A percentile compares a stretch with the other conserved stretches of the same genome.
phyloP scores from a whole-genome alignment of 495 filamentous ascomycete genomes.

The Penicillium psychrofluorescens region DNA sequence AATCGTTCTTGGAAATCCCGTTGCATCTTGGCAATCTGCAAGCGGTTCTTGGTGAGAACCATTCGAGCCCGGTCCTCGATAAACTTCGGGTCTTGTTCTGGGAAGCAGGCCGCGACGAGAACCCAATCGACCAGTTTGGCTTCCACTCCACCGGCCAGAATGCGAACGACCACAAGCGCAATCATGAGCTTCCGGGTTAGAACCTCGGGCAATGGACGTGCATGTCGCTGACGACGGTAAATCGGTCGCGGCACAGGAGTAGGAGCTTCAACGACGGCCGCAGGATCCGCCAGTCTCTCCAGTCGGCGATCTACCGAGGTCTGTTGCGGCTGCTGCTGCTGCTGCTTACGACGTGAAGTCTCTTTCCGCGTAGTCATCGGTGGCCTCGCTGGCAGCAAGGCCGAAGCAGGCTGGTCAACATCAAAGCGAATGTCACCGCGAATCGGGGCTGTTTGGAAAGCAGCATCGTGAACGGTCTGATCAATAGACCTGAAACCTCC shows the following conservation, averaged over 20 bases:
- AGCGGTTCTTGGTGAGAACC: conserved; percentile 49
- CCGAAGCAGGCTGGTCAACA: conserved; percentile 8
- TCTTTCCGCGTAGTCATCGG: conserved; percentile 3
- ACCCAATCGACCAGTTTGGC: conserved; percentile 62
- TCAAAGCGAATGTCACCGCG: conserved; percentile 29
- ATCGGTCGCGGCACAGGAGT: background rate
- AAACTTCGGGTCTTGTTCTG: conserved; percentile 46
- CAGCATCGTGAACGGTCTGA: conserved; percentile 20
- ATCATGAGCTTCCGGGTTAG: conserved; percentile 44
- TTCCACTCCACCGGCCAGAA: conserved; percentile 66
- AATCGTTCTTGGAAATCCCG: conserved; percentile 72
- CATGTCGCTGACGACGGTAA: conserved; percentile 19
- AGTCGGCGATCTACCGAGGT: conserved; percentile 15
- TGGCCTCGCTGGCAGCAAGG: background rate
- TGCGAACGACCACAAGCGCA: conserved; percentile 67
- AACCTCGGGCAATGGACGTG: conserved; percentile 13
- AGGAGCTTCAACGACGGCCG: conserved; percentile 6
- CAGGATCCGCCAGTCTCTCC: conserved; percentile 18
- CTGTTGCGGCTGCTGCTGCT: background rate
- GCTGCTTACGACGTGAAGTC: background rate
- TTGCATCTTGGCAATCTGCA: conserved; percentile 61
- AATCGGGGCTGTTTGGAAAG: conserved; percentile 25
- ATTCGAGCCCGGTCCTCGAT: conserved; percentile 55
- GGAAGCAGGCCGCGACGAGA: conserved; percentile 59
- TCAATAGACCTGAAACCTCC: conserved; percentile 24